These are phyloP conservation scores for Xylaria castorea DNA, from an alignment of 495 filamentous ascomycete species.

Conservation along the genomic window DNA sequence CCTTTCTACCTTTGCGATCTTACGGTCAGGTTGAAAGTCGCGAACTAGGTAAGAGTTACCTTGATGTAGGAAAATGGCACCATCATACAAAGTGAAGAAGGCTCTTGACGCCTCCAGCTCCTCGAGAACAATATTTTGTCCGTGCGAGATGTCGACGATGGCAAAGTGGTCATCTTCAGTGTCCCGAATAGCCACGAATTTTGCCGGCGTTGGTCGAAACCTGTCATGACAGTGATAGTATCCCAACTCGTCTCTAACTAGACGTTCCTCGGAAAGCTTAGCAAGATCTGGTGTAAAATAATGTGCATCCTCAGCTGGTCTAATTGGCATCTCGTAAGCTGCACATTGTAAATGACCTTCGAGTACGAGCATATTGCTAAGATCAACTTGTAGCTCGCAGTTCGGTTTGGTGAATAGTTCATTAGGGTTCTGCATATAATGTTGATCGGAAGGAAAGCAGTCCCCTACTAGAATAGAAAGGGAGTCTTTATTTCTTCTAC, in stretches of 20 bases:
- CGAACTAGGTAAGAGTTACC: slow-evolving; percentile 89
- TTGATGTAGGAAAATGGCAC: slow-evolving; percentile 96
- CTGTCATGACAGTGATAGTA: slow-evolving; percentile 91
- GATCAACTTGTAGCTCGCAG: slow-evolving; percentile 84
- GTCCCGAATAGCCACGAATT: slow-evolving; percentile 87
- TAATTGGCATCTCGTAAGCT: slow-evolving; percentile 92
- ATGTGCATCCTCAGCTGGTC: slow-evolving; percentile 69
- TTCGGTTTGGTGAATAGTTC: slow-evolving; percentile 97
- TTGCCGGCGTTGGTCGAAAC: slow-evolving; percentile 84
- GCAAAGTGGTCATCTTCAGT: slow-evolving; percentile 93
- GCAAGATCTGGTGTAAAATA: slow-evolving; percentile 83
- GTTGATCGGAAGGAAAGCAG: slow-evolving; percentile 88
- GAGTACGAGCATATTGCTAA: slow-evolving; percentile 87
- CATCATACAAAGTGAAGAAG: slow-evolving; percentile 96
- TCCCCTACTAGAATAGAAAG: slow-evolving; percentile 92
- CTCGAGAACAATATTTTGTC: slow-evolving; percentile 85
- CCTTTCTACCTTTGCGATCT: slow-evolving; percentile 70
- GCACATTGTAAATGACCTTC: slow-evolving; percentile 97
- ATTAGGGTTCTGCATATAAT: slow-evolving; percentile 95
- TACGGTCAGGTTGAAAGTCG: slow-evolving; percentile 80
- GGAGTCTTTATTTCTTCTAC: slow-evolving; percentile 92
- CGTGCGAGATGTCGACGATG: slow-evolving; percentile 85
- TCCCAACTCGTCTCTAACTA: slow-evolving; percentile 74
- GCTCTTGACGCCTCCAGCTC: slow-evolving; percentile 95
- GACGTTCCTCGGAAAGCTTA: slow-evolving; percentile 74